These are phyloP conservation scores for Xylaria sp. DNA, from an alignment of 2,329 filamentous ascomycete species.

Conservation along the genomic window DNA sequence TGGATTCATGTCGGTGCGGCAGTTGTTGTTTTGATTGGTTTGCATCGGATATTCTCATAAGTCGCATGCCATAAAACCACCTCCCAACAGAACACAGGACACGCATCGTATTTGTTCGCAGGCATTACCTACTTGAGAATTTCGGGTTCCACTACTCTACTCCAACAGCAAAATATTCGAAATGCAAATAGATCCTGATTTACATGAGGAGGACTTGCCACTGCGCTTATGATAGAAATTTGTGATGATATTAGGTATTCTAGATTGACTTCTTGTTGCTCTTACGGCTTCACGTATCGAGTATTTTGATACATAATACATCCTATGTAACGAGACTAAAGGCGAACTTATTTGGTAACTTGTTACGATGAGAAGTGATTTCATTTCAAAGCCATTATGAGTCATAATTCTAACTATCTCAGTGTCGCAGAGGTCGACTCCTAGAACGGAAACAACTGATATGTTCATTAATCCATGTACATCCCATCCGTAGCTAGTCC, in stretches of 20 bases:
- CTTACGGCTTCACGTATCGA: background rate
- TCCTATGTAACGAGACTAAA: background rate
- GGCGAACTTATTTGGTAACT: background rate
- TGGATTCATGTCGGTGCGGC: slow-evolving; percentile 16
- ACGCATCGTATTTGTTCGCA: background rate
- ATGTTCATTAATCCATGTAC: background rate
- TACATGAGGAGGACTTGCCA: no score
- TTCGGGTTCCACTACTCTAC: background rate
- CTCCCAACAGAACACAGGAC: background rate
- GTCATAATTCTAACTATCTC: background rate
- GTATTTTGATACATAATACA: background rate
- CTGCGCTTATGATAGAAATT: background rate
- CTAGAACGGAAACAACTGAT: background rate
- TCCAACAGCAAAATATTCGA: background rate
- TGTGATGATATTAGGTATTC: background rate
- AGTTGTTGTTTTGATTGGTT: slow-evolving; percentile 1
- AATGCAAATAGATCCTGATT: background rate
- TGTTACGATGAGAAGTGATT: no score
- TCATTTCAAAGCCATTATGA: background rate
- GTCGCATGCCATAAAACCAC: background rate
- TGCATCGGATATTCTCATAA: slow-evolving; percentile 13
- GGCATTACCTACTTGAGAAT: background rate
- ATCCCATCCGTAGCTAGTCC: background rate
- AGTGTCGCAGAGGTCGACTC: background rate
- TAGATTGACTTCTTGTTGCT: background rate